phyloP scores from a whole-genome alignment of 2,329 filamentous ascomycete genomes.

The Myriosclerotinia scirpicola region DNA sequence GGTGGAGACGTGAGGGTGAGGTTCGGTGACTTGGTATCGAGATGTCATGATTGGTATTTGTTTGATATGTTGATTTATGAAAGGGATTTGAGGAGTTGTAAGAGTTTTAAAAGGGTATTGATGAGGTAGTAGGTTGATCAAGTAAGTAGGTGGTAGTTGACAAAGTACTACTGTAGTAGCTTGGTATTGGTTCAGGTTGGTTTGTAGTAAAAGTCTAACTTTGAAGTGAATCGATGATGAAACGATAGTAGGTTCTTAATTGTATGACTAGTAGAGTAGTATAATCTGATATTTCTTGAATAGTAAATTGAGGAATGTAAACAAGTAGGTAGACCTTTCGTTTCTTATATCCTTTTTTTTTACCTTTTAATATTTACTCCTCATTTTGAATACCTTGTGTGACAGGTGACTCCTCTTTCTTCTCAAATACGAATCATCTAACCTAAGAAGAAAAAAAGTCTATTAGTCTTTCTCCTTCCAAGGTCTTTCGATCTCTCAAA shows the following conservation, averaged over 20 bases:
- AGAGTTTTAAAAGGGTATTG: no score
- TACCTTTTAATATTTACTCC: background rate
- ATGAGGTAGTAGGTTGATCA: background rate
- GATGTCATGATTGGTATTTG: slow-evolving; percentile 26
- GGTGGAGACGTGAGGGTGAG: slow-evolving; percentile 37
- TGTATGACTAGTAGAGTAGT: slow-evolving; percentile 1
- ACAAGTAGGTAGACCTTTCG: background rate
- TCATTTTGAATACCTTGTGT: background rate
- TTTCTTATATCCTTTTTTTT: slow-evolving; percentile 15
- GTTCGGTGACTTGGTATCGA: slow-evolving; percentile 38
- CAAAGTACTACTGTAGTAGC: background rate
- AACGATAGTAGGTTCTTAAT: background rate
- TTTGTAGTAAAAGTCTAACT: background rate
- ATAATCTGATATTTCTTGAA: background rate
- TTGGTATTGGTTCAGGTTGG: background rate
- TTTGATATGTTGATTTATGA: background rate
- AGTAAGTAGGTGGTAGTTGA: background rate
- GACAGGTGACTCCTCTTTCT: slow-evolving; percentile 18
- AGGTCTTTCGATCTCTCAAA: background rate
- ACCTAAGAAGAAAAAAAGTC: no score
- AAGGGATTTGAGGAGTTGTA: background rate
- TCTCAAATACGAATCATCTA: slow-evolving; percentile 22
- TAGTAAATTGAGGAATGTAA: background rate
- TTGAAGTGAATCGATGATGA: slow-evolving; percentile 5
- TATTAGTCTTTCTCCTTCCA: no score